Evolutionary conservation across 495 filamentous ascomycete species (phyloP), one percentile per base, ranked within the genome.

Genomic region (Penicillium riverlandense): DNA sequence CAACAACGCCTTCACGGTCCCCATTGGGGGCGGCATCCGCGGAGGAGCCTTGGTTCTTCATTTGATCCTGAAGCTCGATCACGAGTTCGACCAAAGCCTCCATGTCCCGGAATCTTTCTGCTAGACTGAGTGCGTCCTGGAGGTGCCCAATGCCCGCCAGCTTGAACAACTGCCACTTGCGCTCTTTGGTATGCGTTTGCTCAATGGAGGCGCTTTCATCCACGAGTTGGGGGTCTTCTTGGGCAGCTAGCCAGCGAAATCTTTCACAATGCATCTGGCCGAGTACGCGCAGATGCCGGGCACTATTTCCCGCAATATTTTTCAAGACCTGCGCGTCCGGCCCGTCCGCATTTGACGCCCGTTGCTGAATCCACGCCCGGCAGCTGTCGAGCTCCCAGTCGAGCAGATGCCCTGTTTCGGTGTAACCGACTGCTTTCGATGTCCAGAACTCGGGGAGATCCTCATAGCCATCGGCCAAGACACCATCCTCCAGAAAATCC

Each of bases 381-480:
- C 61, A 65, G 33, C 59, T 70, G 28, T 70, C 70, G 11, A 71
- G 58, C 41, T 73, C 66, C 39, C 67, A 54, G 40, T 73, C 65
- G 36, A 73, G 55, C 14, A 73, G 43, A 38, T 80, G 79, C 2
- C 71, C 65, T 16, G 75, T 79, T 49, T 71, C 70, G 31, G 57
- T 52, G 44, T 71, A 73, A 9, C 61, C 59, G 37, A 68, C 60
- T 36, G 41, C 53, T 15, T 58, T 52, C 8, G 84, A 85, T 4
- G 87, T 94, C 90, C 90, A 96, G 43, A 86, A 81, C 37, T 85
- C 79, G 12, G 85, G 80, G 12, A 95, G 69, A 4, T 69, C 78
- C 29, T 80, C 67, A 54, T 82, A 87, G 32, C 72, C 69, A 30
- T 61, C 55, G 6, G 65, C 59, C 12, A 91, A 62, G 35, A 91